Evolutionary conservation across 2,329 filamentous ascomycete species (phyloP).

Genomic region (Orbilia oligospora): DNA sequence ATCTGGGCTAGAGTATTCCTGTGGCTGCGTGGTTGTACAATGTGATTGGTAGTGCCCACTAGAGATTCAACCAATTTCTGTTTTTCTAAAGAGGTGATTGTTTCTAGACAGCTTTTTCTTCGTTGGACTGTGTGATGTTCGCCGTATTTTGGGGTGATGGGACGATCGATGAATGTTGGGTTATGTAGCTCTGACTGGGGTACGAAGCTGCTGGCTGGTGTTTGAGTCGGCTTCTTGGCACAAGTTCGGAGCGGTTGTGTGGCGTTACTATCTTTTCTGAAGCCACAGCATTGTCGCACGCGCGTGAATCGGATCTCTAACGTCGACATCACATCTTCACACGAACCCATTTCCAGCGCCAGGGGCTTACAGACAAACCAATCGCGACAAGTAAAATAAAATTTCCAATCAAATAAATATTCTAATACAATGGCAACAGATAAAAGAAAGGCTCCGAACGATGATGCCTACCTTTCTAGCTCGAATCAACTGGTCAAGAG

Average conservation of each 20-base stretch:
- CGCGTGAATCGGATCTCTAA: conserved; percentile 19
- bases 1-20: background rate
- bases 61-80: no score
- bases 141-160: background rate
- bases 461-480: conserved; percentile 77
- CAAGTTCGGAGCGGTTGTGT: background rate
- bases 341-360: conserved; percentile 45
- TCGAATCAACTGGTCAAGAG: conserved; percentile 87
- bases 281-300: conserved; percentile 32
- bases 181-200: conserved; percentile 9
- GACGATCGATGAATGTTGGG: conserved; percentile 9
- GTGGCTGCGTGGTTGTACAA: background rate
- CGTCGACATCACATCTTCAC: conserved; percentile 16
- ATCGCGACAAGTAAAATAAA: background rate
- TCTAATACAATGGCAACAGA: conserved; percentile 81
- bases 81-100: background rate
- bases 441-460: conserved; percentile 88
- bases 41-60: background rate
- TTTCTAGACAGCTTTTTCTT: background rate
- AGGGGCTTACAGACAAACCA: conserved; percentile 26
- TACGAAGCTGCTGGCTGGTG: conserved; percentile 1
- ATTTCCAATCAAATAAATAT: background rate
- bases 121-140: background rate
- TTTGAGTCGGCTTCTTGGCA: conserved; percentile 6
- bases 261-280: conserved; percentile 11